Percentiles rank a stretch among this genome's conserved stretches.
Conservation (phyloP, 2,329 filamentous ascomycete genomes). For the Exophiala dermatitidis region DNA sequence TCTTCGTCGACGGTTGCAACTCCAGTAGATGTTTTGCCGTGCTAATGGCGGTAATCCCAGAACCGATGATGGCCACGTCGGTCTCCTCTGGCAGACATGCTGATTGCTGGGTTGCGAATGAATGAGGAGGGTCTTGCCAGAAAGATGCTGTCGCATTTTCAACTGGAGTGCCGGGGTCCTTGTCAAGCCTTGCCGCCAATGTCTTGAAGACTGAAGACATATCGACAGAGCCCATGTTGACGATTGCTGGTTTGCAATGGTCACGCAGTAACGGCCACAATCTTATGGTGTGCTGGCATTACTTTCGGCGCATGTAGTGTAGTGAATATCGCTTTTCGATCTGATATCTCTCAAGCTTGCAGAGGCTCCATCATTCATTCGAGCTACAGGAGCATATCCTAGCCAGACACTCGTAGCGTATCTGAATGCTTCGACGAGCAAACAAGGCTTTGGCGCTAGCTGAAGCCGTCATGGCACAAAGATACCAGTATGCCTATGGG, state of each 20-base stretch:
- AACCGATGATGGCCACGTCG: slow-evolving; percentile 33
- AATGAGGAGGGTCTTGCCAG: slow-evolving; percentile 30
- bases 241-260: too few species aligned
- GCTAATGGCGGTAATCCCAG: slow-evolving; percentile 34
- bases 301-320: too few species aligned
- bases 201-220: slow-evolving; percentile 5
- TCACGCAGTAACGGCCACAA: too few species aligned
- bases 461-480: not conserved
- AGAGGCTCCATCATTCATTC: too few species aligned
- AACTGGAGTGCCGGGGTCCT: slow-evolving; percentile 34
- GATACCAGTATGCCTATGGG: not conserved
- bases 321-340: too few species aligned
- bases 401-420: too few species aligned
- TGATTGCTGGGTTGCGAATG: slow-evolving; percentile 24
- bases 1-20: slow-evolving; percentile 24
- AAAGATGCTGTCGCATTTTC: slow-evolving; percentile 34
- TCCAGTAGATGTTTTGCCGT: slow-evolving; percentile 32
- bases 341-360: too few species aligned
- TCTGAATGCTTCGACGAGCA: too few species aligned
- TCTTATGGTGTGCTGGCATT: too few species aligned
- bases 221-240: too few species aligned
- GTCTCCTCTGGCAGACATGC: slow-evolving; percentile 25
- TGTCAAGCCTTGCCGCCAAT: slow-evolving; percentile 13
- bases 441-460: not conserved
- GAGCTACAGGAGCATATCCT: too few species aligned